A percentile compares a stretch with the other conserved stretches of the same genome.
Evolutionary conservation across 2,329 filamentous ascomycete species (phyloP).

Genomic region (Penicillium janthinellum): DNA sequence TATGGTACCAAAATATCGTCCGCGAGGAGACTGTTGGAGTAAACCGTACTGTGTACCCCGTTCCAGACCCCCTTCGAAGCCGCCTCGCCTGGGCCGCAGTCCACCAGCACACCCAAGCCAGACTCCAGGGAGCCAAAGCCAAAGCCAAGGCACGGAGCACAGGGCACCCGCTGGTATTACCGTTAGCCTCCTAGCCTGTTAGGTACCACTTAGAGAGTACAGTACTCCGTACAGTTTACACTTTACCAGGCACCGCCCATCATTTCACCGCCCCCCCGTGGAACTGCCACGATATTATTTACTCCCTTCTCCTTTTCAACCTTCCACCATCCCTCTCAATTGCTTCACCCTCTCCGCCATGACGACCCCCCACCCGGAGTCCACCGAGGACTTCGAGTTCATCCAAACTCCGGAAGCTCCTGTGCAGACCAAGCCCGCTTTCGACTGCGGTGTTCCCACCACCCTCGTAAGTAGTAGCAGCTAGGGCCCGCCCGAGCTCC

Average conservation of each 20-base stretch:
- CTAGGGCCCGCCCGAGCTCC: slow-evolving; percentile 14
- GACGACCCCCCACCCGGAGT: slow-evolving; percentile 49
- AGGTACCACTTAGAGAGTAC: too few species aligned
- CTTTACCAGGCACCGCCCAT: slow-evolving; percentile 9
- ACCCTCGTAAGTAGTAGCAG: slow-evolving; percentile 56
- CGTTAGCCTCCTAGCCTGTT: too few species aligned
- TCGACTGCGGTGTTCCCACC: slow-evolving; percentile 63
- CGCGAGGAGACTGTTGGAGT: too few species aligned
- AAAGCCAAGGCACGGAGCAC: slow-evolving; percentile 2
- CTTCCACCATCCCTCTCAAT: slow-evolving; percentile 26
- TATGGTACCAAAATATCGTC: neutral
- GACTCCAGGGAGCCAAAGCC: too few species aligned
- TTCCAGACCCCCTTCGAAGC: neutral
- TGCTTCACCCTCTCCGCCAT: slow-evolving; percentile 32
- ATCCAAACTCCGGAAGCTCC: slow-evolving; percentile 63
- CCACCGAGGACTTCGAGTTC: slow-evolving; percentile 53
- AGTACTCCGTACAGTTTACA: too few species aligned
- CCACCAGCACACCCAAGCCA: too few species aligned
- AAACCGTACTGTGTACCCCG: neutral
- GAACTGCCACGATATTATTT: slow-evolving; percentile 26
- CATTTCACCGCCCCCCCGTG: slow-evolving; percentile 25
- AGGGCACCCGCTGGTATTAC: neutral
- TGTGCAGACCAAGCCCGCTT: slow-evolving; percentile 52
- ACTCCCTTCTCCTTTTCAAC: slow-evolving; percentile 27
- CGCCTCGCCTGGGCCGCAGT: slow-evolving; percentile 3